A percentile compares a stretch with the other conserved stretches of the same genome.
Evolutionary conservation across 352 stramenopile genomes (phyloP).

Genomic region (Phytophthora sp.): DNA sequence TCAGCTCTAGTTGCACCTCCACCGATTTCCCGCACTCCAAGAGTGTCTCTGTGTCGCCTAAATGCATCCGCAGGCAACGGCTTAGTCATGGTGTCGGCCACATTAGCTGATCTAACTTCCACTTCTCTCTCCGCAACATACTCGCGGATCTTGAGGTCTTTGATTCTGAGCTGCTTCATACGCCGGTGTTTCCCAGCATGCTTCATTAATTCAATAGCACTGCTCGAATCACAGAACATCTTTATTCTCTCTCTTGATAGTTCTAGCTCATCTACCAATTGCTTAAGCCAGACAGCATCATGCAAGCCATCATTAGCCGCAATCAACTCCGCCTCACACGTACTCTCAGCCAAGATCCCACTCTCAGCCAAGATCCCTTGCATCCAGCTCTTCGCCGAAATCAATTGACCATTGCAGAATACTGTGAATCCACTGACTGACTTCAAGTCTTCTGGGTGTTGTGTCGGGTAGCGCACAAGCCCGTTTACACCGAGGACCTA

Average conservation of each 20-base stretch:
- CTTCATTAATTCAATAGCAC: conserved; percentile 13
- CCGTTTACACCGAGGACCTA: no score
- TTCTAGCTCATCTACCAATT: conserved; percentile 17
- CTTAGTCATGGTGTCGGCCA: background rate
- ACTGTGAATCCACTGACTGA: conserved; percentile 19
- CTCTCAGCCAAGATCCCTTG: conserved; percentile 17
- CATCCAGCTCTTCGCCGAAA: conserved; percentile 16
- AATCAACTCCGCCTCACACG: conserved; percentile 19
- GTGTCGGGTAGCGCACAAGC: no score
- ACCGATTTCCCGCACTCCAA: background rate
- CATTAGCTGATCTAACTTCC: background rate
- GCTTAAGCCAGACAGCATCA: conserved; percentile 11
- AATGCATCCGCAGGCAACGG: background rate
- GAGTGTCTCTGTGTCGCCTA: background rate
- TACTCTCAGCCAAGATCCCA: conserved; percentile 14
- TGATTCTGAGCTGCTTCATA: conserved; percentile 20
- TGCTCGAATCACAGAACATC: conserved; percentile 15
- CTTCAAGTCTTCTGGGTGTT: conserved; percentile 2
- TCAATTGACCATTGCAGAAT: conserved; percentile 19
- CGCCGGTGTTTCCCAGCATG: conserved; percentile 14
- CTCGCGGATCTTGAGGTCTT: conserved; percentile 1
- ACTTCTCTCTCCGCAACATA: background rate
- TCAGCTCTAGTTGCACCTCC: no score
- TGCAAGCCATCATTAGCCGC: background rate
- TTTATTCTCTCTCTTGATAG: conserved; percentile 3